A percentile compares a stretch with the other conserved stretches of the same genome.
These are phyloP conservation scores for Arbutus unedo DNA, from an alignment of 148 eudicot genomes.

Conservation along the genomic window DNA sequence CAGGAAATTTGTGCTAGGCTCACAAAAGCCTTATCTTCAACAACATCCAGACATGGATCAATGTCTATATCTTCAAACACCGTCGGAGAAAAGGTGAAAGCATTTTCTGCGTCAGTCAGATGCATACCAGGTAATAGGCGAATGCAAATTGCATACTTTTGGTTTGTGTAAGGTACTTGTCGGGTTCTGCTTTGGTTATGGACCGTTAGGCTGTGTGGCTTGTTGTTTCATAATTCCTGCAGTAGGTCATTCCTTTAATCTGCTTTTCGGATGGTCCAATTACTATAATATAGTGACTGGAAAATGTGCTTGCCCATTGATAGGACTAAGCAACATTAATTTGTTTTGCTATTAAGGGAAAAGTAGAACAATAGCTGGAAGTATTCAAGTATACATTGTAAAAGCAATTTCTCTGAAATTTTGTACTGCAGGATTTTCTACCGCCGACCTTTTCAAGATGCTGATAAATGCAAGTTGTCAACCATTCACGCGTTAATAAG, in stretches of 20 bases:
- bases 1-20: slow-evolving; percentile 37
- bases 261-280: neutral
- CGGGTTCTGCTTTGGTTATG: neutral
- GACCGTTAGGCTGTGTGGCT: neutral
- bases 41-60: slow-evolving; percentile 22
- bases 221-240: neutral
- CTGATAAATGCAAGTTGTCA: slow-evolving; percentile 15
- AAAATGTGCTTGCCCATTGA: neutral
- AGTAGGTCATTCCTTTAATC: neutral
- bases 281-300: neutral
- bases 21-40: slow-evolving; percentile 24
- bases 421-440: slow-evolving; percentile 29
- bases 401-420: neutral
- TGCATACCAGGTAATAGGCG: slow-evolving; percentile 33
- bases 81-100: slow-evolving; percentile 13
- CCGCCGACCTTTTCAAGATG: slow-evolving; percentile 12
- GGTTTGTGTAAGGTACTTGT: neutral
- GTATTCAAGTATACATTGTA: neutral
- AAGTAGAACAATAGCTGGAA: neutral
- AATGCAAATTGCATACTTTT: neutral
- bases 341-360: no score
- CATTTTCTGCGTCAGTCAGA: slow-evolving; percentile 23
- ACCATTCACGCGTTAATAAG: slow-evolving; percentile 20
- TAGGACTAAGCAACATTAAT: no score
- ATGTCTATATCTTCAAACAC: slow-evolving; percentile 17